Evolutionary conservation across 495 filamentous ascomycete genomes (phyloP).

Genomic region (Podospora didyma): DNA sequence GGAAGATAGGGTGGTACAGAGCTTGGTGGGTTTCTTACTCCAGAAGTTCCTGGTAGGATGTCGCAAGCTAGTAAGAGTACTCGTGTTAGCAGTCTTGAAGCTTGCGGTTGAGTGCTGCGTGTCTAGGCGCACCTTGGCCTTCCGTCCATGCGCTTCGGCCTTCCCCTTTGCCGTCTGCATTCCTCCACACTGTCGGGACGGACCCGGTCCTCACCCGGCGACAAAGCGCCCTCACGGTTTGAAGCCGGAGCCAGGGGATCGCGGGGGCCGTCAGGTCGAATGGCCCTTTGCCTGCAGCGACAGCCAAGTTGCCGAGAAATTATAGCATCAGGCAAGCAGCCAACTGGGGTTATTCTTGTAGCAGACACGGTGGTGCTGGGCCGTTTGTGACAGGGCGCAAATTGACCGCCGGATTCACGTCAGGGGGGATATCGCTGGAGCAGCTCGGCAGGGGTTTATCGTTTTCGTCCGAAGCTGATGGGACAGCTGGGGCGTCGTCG

Average conservation of each 20-base stretch:
- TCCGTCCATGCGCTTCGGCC: constrained; percentile 86
- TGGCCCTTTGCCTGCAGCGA: neutral
- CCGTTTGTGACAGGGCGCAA: too few species aligned
- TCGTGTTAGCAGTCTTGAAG: constrained; percentile 22
- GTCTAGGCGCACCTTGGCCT: constrained; percentile 71
- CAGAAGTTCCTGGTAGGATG: constrained; percentile 92
- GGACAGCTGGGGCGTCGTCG: too few species aligned
- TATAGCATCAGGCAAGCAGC: neutral
- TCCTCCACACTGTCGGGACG: constrained; percentile 27
- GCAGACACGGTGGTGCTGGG: too few species aligned
- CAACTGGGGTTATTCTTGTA: too few species aligned
- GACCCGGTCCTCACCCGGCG: constrained; percentile 24
- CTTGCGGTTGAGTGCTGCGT: constrained; percentile 2
- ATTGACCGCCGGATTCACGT: too few species aligned
- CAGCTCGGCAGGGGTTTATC: too few species aligned
- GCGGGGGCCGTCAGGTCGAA: neutral
- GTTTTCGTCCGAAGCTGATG: too few species aligned
- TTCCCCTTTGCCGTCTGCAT: constrained; percentile 67
- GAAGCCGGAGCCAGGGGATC: neutral
- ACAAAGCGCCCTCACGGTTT: neutral
- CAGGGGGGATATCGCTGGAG: too few species aligned
- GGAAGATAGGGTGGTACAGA: neutral
- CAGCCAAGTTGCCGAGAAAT: neutral
- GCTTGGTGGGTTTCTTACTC: constrained; percentile 56
- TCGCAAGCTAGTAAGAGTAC: constrained; percentile 66